Base-by-base conservation (phyloP, 2,329 filamentous ascomycete species). In the Lomentospora prolificans region DNA sequence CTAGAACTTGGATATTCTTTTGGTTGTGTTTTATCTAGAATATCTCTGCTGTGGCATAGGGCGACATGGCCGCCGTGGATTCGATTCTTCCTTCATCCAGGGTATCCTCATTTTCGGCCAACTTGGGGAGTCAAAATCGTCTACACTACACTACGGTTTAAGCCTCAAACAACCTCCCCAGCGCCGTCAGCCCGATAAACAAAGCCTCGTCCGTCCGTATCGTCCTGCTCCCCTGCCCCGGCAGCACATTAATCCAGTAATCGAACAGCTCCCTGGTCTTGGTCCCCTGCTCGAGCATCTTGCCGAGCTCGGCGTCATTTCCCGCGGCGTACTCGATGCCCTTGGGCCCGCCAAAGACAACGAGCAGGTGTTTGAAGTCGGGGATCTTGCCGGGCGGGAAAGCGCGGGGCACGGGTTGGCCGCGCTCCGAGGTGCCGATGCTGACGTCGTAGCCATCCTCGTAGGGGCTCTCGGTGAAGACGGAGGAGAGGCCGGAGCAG, bases 131-230 rank as follows among this genome's bases (percentile, higher is more conserved):
- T n/a, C n/a, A n/a, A n/a, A n/a, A n/a, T n/a, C n/a, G n/a, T n/a
- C n/a, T n/a, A n/a, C n/a, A n/a, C n/a, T n/a, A n/a, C n/a, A n/a
- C n/a, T n/a, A n/a, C n/a, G n/a, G n/a, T n/a, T n/a, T n/a, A 61
- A 64, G 30, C 74, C 71, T 81, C 53, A 25, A 76, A 86, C 57
- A 85, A 61, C 58, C 73, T 75, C 64, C 84, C 79, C 65, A 94
- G 65, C 2, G 82, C 81, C 64, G 85, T 85, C 66, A 95, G 68
- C 0, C 84, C 88, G 65, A 94, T 81, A 72, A 87, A 88, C 17
- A 95, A 71, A 1, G 89, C 89, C 70, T 95, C 90, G 63, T 95
- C 89, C 0, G 89, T 94, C 59, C 87, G 75, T 59, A 95, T 92
- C 1, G 85, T 90, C 63, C 89, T 76, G 66, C 87, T 92, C 1